phyloP scores from a whole-genome alignment of 169 alveolate genomes.

The Miamiensis avidus region DNA sequence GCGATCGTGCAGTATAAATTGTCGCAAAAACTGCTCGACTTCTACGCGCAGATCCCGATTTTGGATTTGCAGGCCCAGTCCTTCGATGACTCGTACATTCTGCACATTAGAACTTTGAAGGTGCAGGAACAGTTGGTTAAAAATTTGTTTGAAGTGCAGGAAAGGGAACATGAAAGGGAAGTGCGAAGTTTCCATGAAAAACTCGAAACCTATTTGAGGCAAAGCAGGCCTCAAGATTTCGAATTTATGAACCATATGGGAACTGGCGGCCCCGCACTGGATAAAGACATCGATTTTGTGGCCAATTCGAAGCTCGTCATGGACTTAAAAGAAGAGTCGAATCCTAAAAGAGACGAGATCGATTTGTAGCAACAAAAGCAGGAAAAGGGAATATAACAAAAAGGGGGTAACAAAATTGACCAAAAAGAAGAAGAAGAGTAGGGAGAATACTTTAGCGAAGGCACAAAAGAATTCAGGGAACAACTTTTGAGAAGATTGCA shows the following conservation, averaged over 20 bases:
- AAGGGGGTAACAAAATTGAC: not conserved
- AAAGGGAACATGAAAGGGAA: not conserved
- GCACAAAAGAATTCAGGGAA: too few species aligned
- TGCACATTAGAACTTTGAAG: not conserved
- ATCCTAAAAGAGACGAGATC: not conserved
- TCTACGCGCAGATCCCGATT: not conserved
- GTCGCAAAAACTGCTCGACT: too few species aligned
- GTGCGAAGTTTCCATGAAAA: not conserved
- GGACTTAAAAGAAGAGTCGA: not conserved
- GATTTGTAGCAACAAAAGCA: not conserved
- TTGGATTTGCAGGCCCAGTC: not conserved
- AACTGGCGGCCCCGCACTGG: not conserved
- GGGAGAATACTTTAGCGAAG: too few species aligned
- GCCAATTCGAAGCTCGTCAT: not conserved
- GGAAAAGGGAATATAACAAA: not conserved
- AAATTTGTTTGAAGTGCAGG: not conserved
- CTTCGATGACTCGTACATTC: not conserved
- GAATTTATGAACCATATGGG: too few species aligned
- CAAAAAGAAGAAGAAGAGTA: not conserved
- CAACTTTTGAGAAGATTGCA: too few species aligned
- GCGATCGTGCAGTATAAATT: not conserved
- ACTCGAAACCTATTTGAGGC: not conserved
- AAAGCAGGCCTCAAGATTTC: not conserved
- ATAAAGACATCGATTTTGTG: not conserved
- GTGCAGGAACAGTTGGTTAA: not conserved